Evolutionary conservation across 768 basidiomycete species (phyloP).

Genomic region (Leccinum boreale): DNA sequence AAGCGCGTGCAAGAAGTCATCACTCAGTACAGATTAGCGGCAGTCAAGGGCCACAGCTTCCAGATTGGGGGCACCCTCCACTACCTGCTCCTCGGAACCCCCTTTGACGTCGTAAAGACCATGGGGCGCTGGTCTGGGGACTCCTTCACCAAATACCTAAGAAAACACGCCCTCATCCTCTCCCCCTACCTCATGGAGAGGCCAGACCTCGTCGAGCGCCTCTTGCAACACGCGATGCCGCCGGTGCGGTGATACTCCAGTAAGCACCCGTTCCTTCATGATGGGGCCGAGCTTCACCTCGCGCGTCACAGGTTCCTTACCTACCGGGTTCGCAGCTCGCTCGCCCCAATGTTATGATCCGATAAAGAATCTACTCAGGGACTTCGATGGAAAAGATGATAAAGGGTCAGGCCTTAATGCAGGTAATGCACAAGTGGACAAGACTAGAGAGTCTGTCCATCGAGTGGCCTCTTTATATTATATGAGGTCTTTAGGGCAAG

Average conservation of each 20-base stretch:
- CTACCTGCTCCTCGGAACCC: background rate
- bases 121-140: background rate
- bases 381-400: no score
- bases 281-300: background rate
- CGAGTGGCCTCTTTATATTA: no score
- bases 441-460: no score
- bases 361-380: no score
- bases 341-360: no score
- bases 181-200: background rate
- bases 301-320: background rate
- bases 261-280: background rate
- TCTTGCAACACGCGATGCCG: background rate
- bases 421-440: no score
- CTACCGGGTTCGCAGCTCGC: background rate
- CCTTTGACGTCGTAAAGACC: background rate
- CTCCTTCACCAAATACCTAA: background rate
- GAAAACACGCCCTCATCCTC: background rate
- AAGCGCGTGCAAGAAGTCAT: background rate
- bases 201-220: fast-evolving
- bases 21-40: background rate
- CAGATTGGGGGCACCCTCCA: background rate
- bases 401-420: no score
- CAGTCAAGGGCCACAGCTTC: background rate
- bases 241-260: background rate
- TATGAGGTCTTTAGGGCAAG: no score